A percentile compares a stretch with the other conserved stretches of the same genome.
These are phyloP conservation scores for Microsporum audouinii DNA, from an alignment of 2,329 filamentous ascomycete species.

Conservation along the genomic window DNA sequence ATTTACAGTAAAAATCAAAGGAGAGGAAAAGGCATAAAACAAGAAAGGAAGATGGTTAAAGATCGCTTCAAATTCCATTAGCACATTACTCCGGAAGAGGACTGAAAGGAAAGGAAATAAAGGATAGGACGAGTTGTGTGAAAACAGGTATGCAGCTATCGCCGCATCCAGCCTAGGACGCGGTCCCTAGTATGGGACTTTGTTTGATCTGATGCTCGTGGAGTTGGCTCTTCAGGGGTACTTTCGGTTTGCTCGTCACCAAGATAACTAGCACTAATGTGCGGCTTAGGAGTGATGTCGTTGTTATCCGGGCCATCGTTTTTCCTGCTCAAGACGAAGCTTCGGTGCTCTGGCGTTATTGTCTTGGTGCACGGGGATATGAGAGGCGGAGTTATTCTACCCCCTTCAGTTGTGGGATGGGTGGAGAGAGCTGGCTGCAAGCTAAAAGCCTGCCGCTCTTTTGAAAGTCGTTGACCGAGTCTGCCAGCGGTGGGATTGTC, in stretches of 20 bases:
- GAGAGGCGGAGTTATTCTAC: conserved; percentile 1
- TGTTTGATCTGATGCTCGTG: conserved; percentile 10
- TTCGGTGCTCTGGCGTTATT: conserved; percentile 15
- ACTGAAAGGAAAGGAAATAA: neutral
- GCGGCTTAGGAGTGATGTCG: conserved; percentile 10
- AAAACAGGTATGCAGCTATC: neutral
- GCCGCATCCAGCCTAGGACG: conserved; percentile 14
- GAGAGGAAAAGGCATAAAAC: neutral
- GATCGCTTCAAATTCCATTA: conserved; percentile 5
- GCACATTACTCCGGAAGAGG: conserved; percentile 3
- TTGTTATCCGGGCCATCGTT: conserved; percentile 3
- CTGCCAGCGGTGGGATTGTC: neutral
- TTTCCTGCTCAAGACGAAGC: neutral
- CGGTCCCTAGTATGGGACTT: conserved; percentile 10
- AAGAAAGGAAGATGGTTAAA: neutral
- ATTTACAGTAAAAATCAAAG: neutral
- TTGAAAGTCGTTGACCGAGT: neutral
- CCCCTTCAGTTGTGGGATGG: neutral
- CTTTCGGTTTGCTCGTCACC: neutral
- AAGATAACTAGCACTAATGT: neutral
- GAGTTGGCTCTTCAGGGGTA: conserved; percentile 6
- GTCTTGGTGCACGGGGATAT: conserved; percentile 11
- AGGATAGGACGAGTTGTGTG: neutral
- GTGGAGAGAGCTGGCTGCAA: neutral
- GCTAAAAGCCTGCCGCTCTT: neutral